Percentiles rank a stretch among this genome's conserved stretches.
Evolutionary conservation across 2,329 filamentous ascomycete species (phyloP).

Genomic region (Fusarium subtropicale): DNA sequence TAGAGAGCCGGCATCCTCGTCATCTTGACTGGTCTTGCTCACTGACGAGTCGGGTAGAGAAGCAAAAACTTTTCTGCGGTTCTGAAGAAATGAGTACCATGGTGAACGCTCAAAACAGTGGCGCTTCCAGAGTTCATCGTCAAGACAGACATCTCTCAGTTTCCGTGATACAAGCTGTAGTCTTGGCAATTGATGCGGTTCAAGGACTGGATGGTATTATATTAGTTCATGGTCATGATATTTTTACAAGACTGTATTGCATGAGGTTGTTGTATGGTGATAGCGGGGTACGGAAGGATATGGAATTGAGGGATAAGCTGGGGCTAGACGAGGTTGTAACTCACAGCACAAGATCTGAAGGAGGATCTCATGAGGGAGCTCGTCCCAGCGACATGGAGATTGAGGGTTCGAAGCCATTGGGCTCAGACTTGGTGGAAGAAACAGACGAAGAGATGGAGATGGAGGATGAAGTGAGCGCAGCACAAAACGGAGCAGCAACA

Average conservation of each 20-base stretch:
- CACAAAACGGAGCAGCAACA: not conserved
- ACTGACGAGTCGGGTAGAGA: slow-evolving; percentile 41
- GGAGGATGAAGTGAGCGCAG: not conserved
- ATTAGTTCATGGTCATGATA: slow-evolving; percentile 26
- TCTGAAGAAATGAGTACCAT: slow-evolving; percentile 70
- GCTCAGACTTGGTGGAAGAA: not conserved
- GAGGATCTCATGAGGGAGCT: slow-evolving; percentile 72
- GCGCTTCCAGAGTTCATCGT: slow-evolving; percentile 80
- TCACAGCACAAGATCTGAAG: slow-evolving; percentile 72
- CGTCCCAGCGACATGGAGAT: slow-evolving; percentile 53
- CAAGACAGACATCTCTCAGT: slow-evolving; percentile 75
- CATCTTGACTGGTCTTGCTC: slow-evolving; percentile 16
- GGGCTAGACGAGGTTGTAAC: slow-evolving; percentile 41
- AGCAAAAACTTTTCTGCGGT: slow-evolving; percentile 50
- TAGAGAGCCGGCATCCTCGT: slow-evolving; percentile 12
- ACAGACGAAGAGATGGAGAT: not conserved
- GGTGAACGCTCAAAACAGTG: slow-evolving; percentile 78
- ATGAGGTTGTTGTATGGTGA: slow-evolving; percentile 4
- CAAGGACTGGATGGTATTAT: slow-evolving; percentile 48
- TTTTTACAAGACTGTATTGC: not conserved
- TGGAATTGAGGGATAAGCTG: slow-evolving; percentile 34
- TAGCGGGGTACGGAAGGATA: slow-evolving; percentile 30
- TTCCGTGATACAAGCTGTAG: slow-evolving; percentile 77
- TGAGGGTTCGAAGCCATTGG: slow-evolving; percentile 46
- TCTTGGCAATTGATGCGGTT: slow-evolving; percentile 62